These are phyloP conservation scores for Rhinocladiella mackenziei DNA, from an alignment of 2,329 filamentous ascomycete species.

Conservation along the genomic window DNA sequence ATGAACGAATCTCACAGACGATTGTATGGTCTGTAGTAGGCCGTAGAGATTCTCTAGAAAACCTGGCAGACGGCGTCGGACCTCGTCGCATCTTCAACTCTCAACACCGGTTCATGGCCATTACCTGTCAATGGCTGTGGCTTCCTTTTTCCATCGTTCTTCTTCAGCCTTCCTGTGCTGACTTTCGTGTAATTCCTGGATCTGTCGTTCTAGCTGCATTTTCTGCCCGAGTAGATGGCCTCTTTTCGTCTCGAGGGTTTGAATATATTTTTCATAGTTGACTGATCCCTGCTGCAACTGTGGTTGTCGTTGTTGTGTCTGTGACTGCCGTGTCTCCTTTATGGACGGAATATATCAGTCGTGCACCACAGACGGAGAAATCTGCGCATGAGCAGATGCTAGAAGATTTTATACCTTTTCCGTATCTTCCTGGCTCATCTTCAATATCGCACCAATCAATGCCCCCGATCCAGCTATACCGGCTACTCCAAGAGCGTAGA, in stretches of 20 bases:
- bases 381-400: too few relatives aligned
- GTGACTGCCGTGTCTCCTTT: too few relatives aligned
- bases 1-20: too few relatives aligned
- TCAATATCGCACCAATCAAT: conserved; percentile 21
- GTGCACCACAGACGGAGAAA: too few relatives aligned
- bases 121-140: too few relatives aligned
- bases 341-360: too few relatives aligned
- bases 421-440: conserved; percentile 14
- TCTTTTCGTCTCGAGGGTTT: conserved; percentile 16
- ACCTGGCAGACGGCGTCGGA: too few relatives aligned
- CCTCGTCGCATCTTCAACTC: too few relatives aligned
- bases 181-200: conserved; percentile 13
- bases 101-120: too few relatives aligned
- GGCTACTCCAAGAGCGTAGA: conserved; percentile 22
- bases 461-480: conserved; percentile 23
- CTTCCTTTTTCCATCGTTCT: not conserved
- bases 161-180: conserved; percentile 13
- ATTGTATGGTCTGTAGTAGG: too few relatives aligned
- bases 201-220: conserved; percentile 18
- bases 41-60: too few relatives aligned
- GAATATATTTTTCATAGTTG: conserved; percentile 7
- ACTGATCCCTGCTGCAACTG: not conserved
- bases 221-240: conserved; percentile 18
- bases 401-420: too few relatives aligned
- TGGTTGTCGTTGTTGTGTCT: conserved; percentile 2